Base-by-base conservation (phyloP, 495 filamentous ascomycete genomes). In the Viridothelium virens region DNA sequence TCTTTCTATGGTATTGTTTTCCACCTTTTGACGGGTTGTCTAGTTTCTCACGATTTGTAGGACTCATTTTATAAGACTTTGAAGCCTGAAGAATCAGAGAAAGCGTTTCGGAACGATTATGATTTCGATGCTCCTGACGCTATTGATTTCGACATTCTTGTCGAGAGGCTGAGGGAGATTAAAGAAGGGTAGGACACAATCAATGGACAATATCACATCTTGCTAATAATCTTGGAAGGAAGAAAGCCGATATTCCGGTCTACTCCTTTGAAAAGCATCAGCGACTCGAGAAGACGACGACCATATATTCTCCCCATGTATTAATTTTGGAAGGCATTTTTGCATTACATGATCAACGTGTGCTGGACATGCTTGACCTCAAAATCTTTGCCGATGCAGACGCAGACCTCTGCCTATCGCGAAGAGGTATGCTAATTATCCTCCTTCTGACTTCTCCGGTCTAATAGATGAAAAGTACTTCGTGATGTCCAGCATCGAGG, bases 371-470 rank as follows among this genome's bases (percentile, higher is more conserved):
- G 61, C 79, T 97, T 67, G 94, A 98, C 78, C 87, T 97, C 79
- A 96, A 89, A 87, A 96, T 98, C 33, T 98, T 96, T 73, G 92
- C 92, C 65, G 94, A 98, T 77, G 96, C 92, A 6, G 94, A 98
- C 76, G 87, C 90, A 71, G 94, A 98, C 75, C 87, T 93, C 16
- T 98, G 94, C 71, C 82, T 98, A 50, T 92, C 91, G 47, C 85
- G 94, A 78, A 85, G 94, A 87, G 85, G 93, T 96, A 80, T 70
- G 86, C 79, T 47, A 63, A 31, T 9, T 36, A 7, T 39, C 63
- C 44, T 39, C 41, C 33, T 33, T 64, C 0, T 25, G n/a, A 59
- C 34, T 53, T 34, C 18, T 38, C 10, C 66, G 64, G 31, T 18
- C 18, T 69, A 64, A 69, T 48, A n/a, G 59, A 31, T 67, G 75